Percentiles rank a stretch among this genome's conserved stretches.
phyloP scores from a whole-genome alignment of 2,329 filamentous ascomycete species.

The Westerdykella sp. region DNA sequence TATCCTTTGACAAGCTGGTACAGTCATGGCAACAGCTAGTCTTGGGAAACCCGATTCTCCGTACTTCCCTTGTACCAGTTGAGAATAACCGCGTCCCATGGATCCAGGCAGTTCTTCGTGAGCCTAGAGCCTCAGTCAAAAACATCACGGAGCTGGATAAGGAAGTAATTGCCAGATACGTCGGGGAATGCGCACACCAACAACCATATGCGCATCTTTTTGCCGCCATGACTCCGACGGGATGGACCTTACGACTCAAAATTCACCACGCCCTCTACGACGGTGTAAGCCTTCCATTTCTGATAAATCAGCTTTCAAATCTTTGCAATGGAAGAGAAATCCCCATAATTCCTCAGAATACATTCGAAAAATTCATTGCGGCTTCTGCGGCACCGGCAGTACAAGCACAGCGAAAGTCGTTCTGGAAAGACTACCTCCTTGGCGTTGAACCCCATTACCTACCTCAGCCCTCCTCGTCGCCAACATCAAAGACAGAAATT shows the following conservation, averaged over 20 bases:
- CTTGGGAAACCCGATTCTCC: constrained; percentile 55
- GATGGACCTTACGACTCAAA: constrained; percentile 39
- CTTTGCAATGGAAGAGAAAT: constrained; percentile 33
- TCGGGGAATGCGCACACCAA: not conserved
- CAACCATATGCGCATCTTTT: constrained; percentile 36
- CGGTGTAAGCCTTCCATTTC: constrained; percentile 64
- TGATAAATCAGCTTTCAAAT: constrained; percentile 51
- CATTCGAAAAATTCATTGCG: constrained; percentile 41
- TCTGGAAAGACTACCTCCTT: constrained; percentile 48
- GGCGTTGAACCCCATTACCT: constrained; percentile 7
- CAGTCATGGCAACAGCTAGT: constrained; percentile 58
- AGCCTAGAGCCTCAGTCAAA: constrained; percentile 31
- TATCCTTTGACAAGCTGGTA: constrained; percentile 42
- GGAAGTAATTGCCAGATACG: constrained; percentile 1
- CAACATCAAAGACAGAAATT: constrained; percentile 34
- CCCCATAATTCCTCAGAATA: constrained; percentile 13
- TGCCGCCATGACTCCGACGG: constrained; percentile 22
- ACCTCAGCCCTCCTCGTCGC: constrained; percentile 18
- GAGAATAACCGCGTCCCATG: constrained; percentile 46
- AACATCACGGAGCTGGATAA: constrained; percentile 14
- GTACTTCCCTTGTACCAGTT: constrained; percentile 60
- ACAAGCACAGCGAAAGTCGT: constrained; percentile 33
- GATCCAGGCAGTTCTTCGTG: constrained; percentile 55
- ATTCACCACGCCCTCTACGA: constrained; percentile 90
- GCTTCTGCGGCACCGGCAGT: constrained; percentile 1